phyloP scores from a whole-genome alignment of 1,284 basidiomycete genomes.

The Marasmius oreades region DNA sequence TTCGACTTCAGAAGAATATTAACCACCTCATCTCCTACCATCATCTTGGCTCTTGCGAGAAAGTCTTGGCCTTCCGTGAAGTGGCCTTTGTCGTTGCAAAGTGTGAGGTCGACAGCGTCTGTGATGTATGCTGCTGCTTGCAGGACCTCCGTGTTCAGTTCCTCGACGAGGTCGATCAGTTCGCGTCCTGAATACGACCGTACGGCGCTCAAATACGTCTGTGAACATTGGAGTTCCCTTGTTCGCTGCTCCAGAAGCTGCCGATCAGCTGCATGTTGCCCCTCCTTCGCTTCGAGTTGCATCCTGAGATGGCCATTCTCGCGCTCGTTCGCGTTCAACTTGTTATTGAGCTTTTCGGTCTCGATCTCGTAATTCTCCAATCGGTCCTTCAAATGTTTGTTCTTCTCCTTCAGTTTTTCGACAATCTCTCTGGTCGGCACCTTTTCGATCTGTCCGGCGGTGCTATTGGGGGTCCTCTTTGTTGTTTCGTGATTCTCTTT shows the following conservation, averaged over 20 bases:
- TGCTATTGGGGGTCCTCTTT: constrained; percentile 18
- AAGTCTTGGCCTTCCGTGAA: not conserved
- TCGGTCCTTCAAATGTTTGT: no score
- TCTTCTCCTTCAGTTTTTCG: no score
- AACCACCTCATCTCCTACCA: constrained; percentile 5
- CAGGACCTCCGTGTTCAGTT: constrained; percentile 24
- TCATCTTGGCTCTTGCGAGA: not conserved
- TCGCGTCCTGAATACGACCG: constrained; percentile 13
- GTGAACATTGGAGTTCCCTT: constrained; percentile 11
- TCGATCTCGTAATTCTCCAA: no score
- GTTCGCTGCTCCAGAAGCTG: constrained; percentile 9
- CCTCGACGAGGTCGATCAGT: constrained; percentile 21
- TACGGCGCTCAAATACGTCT: constrained; percentile 8
- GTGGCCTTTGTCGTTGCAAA: not conserved
- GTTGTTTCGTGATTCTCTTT: constrained; percentile 16
- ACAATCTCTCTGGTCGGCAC: no score
- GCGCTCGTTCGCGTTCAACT: not conserved
- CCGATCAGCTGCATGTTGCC: not conserved
- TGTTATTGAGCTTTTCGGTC: not conserved
- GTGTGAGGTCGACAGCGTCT: constrained; percentile 23
- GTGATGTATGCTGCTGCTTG: constrained; percentile 24
- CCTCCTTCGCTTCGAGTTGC: not conserved
- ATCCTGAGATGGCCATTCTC: not conserved
- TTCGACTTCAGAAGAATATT: constrained; percentile 3
- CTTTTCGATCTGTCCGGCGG: not conserved